phyloP scores from a whole-genome alignment of 768 basidiomycete species.

The Tylopilus rubrobrunneus region DNA sequence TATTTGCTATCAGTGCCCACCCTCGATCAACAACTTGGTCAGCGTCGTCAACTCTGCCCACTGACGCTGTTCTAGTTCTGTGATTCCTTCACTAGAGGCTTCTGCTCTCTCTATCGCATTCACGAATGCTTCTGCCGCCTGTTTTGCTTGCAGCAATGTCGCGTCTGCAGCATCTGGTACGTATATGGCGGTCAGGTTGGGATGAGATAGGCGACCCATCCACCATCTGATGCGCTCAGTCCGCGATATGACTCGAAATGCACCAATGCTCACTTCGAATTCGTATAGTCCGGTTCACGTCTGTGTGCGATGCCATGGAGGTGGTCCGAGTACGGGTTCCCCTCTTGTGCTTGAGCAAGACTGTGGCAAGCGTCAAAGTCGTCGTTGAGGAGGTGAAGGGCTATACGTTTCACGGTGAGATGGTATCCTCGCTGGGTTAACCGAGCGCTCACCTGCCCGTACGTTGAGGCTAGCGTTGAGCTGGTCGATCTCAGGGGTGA shows the following conservation, averaged over 20 bases:
- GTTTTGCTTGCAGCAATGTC: constrained; percentile 6
- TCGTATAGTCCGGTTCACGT: constrained; percentile 23
- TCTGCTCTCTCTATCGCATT: not conserved
- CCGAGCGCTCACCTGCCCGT: constrained; percentile 6
- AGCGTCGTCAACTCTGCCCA: constrained; percentile 20
- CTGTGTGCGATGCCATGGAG: constrained; percentile 21
- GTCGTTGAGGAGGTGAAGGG: constrained; percentile 18
- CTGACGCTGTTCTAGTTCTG: constrained; percentile 17
- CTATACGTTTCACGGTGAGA: constrained; percentile 1
- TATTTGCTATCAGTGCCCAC: not conserved
- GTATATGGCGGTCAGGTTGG: constrained; percentile 16
- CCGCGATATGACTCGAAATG: too few species aligned
- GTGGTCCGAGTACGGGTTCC: constrained; percentile 19
- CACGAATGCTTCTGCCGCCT: constrained; percentile 10
- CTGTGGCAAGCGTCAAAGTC: constrained; percentile 17
- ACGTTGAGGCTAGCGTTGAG: constrained; percentile 12
- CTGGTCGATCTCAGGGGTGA: constrained; percentile 18
- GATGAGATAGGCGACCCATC: constrained; percentile 14
- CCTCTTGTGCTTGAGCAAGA: constrained; percentile 19
- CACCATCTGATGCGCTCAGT: constrained; percentile 13
- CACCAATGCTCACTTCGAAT: constrained; percentile 7
- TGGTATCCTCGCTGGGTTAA: not conserved
- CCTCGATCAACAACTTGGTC: constrained; percentile 13
- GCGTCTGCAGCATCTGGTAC: not conserved
- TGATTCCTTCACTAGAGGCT: not conserved